Evolutionary conservation across 352 stramenopile species (phyloP).

Genomic region (Saprolegnia parasitica): DNA sequence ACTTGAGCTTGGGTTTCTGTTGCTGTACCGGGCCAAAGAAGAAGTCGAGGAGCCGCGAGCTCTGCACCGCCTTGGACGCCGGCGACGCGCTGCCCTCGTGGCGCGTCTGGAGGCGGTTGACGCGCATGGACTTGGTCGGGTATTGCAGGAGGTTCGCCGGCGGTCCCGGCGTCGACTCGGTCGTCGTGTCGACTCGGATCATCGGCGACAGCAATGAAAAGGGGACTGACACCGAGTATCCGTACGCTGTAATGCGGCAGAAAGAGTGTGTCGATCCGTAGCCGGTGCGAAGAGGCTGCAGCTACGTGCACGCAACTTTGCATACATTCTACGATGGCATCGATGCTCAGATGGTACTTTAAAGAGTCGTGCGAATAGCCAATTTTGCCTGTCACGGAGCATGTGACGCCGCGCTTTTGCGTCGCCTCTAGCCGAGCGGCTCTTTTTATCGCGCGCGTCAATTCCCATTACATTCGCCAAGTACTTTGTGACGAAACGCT

Average conservation of each 20-base stretch:
- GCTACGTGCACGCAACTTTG: conserved; percentile 7
- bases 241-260: conserved; percentile 4
- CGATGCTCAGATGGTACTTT: background rate
- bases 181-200: conserved; percentile 12
- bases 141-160: conserved; percentile 10
- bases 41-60: conserved; percentile 10
- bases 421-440: background rate
- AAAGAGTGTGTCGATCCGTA: conserved; percentile 11
- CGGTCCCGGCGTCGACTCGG: background rate
- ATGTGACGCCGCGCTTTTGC: background rate
- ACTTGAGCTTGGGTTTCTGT: conserved; percentile 13
- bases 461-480: background rate
- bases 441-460: background rate
- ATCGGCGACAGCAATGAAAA: conserved; percentile 7
- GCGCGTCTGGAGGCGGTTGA: conserved; percentile 8
- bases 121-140: conserved; percentile 7
- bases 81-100: background rate
- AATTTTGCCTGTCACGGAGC: background rate
- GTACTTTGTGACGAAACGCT: background rate
- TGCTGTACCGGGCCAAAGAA: conserved; percentile 7
- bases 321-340: background rate
- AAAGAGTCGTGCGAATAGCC: background rate
- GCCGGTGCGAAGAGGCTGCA: background rate
- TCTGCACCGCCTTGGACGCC: conserved; percentile 5
- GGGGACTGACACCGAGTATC: conserved; percentile 15